Percentiles rank a stretch among this genome's conserved stretches.
phyloP scores from a whole-genome alignment of 2,329 filamentous ascomycete species.

The Fusarium albosuccineum region DNA sequence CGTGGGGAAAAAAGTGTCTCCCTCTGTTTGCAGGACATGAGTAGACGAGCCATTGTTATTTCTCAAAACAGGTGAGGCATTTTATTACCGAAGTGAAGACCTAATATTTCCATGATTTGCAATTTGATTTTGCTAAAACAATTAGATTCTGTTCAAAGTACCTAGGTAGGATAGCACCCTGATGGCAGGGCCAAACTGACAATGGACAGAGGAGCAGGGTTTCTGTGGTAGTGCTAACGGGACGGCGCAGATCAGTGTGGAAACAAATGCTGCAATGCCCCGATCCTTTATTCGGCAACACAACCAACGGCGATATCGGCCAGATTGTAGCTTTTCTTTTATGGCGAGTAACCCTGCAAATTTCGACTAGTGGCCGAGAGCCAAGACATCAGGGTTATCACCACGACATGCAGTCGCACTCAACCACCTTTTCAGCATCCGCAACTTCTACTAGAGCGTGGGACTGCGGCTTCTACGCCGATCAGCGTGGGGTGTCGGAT shows the following conservation, averaged over 20 bases:
- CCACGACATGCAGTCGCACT: background rate
- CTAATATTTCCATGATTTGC: background rate
- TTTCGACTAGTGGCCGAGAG: background rate
- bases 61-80: no score
- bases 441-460: background rate
- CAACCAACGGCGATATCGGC: background rate
- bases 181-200: background rate
- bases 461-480: background rate
- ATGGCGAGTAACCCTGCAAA: background rate
- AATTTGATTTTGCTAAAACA: background rate
- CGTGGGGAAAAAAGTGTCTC: no score
- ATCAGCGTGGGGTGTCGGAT: background rate
- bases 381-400: constrained; percentile 3
- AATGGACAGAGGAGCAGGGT: background rate
- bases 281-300: background rate
- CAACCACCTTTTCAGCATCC: background rate
- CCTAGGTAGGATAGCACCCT: background rate
- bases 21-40: no score
- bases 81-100: no score
- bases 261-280: no score
- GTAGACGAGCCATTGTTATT: no score
- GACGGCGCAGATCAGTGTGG: background rate
- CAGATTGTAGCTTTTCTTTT: background rate
- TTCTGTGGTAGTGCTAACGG: background rate
- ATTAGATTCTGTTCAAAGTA: no score